Evolutionary conservation across 257 asterid species (phyloP).

Genomic region (Scutellaria baicalensis): DNA sequence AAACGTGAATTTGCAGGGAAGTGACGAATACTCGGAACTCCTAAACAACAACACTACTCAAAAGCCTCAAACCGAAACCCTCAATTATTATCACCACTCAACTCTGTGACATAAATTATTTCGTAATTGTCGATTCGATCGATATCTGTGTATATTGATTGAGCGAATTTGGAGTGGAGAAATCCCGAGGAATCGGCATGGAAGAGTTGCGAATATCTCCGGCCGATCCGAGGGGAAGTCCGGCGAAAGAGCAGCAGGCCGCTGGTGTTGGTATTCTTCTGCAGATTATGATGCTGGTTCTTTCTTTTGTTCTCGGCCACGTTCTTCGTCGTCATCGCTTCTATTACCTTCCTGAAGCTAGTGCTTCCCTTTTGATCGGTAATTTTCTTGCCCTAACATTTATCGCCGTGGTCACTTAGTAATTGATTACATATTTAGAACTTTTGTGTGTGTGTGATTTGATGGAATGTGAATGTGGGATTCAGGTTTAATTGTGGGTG

Average conservation of each 20-base stretch:
- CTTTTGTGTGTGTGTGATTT: not conserved
- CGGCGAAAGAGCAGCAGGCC: slow-evolving; percentile 92
- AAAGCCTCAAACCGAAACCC: slow-evolving; percentile 8
- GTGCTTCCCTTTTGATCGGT: slow-evolving; percentile 99
- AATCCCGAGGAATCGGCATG: slow-evolving; percentile 47
- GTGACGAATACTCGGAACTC: not conserved
- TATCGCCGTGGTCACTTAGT: not conserved
- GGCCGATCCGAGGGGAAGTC: slow-evolving; percentile 71
- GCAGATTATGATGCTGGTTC: slow-evolving; percentile 99
- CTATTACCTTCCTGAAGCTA: slow-evolving; percentile 98
- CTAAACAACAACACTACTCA: not conserved
- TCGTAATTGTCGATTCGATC: slow-evolving; percentile 14
- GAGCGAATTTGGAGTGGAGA: not conserved
- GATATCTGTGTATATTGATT: not conserved
- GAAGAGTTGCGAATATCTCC: slow-evolving; percentile 76
- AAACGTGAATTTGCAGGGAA: slow-evolving; percentile 16
- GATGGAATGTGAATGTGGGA: slow-evolving; percentile 18
- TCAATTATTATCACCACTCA: not conserved
- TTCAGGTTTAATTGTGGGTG: slow-evolving; percentile 91
- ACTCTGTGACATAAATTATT: not conserved
- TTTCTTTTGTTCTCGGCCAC: slow-evolving; percentile 93
- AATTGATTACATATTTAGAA: not conserved
- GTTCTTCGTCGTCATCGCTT: slow-evolving; percentile 92
- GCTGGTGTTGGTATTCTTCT: slow-evolving; percentile 98
- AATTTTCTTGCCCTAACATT: not conserved